Conservation (phyloP, 176 grass and related monocot species). For the Musa schizocarpa region DNA sequence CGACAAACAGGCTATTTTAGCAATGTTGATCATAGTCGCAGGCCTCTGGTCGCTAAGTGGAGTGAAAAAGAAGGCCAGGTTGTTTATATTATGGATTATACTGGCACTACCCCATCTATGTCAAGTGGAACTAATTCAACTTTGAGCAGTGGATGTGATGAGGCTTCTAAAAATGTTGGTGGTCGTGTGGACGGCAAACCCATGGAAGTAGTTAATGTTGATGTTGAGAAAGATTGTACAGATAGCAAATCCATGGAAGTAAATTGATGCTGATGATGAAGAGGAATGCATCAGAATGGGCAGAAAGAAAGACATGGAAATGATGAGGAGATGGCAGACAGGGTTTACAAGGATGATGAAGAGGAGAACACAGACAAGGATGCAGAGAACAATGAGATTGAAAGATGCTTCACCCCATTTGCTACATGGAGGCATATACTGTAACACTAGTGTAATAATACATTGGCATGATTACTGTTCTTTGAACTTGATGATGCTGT, state of each 20-base stretch:
- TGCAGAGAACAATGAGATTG: not conserved
- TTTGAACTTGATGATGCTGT: not conserved
- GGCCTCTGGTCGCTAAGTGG: not conserved
- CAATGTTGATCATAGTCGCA: not conserved
- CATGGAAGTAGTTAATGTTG: not conserved
- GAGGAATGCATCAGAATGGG: not conserved
- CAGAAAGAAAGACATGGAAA: too few relatives aligned
- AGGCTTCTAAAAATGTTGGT: not conserved
- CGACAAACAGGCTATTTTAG: not conserved
- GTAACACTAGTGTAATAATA: not conserved
- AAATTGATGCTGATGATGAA: not conserved
- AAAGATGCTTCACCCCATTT: not conserved
- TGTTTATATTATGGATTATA: not conserved
- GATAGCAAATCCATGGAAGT: not conserved
- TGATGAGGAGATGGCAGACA: too few relatives aligned
- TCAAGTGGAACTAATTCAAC: not conserved
- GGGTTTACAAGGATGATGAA: too few relatives aligned
- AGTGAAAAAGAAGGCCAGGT: not conserved
- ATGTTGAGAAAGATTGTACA: not conserved
- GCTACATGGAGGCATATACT: not conserved
- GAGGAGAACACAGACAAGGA: not conserved
- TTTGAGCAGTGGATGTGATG: not conserved
- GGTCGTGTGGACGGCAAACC: not conserved
- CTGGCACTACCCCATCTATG: not conserved
- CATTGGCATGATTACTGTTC: not conserved